Evolutionary conservation across 352 stramenopile species (phyloP).

Genomic region (Pythium sukuiense): DNA sequence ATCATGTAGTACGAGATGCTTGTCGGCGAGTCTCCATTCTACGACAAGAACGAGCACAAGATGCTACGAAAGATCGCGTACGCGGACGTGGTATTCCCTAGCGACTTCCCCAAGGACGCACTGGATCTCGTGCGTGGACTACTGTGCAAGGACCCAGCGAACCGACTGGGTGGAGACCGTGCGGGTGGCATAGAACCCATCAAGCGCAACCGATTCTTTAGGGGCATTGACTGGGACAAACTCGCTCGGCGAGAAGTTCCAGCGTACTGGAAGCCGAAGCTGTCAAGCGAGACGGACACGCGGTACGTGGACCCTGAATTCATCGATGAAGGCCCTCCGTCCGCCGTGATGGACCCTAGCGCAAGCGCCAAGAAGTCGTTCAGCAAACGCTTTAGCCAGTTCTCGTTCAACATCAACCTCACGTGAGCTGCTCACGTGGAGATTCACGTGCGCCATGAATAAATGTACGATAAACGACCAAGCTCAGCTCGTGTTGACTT

Average conservation of each 20-base stretch:
- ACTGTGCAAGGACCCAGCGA: constrained; percentile 70
- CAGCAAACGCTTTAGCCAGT: constrained; percentile 89
- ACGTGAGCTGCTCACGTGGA: constrained; percentile 8
- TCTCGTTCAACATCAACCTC: constrained; percentile 89
- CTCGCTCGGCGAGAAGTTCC: constrained; percentile 70
- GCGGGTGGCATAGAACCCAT: constrained; percentile 72
- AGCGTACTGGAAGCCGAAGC: constrained; percentile 81
- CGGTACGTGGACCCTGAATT: constrained; percentile 89
- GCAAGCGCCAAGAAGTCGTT: constrained; percentile 54
- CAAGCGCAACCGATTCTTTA: constrained; percentile 75
- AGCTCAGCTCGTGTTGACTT: too few species aligned
- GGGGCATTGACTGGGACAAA: constrained; percentile 72
- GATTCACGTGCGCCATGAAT: background rate
- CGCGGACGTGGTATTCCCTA: constrained; percentile 71
- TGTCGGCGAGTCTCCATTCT: constrained; percentile 83
- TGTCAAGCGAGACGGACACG: constrained; percentile 84
- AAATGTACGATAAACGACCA: constrained; percentile 2
- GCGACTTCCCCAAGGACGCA: constrained; percentile 73
- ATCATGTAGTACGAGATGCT: constrained; percentile 82
- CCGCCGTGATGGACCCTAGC: constrained; percentile 76
- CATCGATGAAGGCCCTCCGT: constrained; percentile 82
- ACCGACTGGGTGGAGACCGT: constrained; percentile 62
- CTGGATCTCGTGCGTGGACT: constrained; percentile 75
- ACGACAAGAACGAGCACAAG: constrained; percentile 88
- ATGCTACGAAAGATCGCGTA: constrained; percentile 87